Conservation (phyloP, 31 red algal genomes). For the Asparagopsis taxiformis region DNA sequence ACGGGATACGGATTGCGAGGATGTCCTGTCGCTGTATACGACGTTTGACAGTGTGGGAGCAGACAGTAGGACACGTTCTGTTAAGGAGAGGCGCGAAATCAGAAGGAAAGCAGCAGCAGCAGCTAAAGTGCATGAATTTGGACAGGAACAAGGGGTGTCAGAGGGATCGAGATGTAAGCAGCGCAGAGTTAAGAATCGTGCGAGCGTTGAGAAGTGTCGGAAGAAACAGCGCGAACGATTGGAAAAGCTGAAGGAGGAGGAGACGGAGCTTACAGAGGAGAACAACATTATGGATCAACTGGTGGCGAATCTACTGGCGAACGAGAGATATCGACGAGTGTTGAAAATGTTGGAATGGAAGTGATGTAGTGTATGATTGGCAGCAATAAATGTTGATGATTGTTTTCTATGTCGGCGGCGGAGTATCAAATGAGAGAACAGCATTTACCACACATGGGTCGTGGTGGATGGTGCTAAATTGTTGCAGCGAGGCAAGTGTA, state of each 20-base stretch:
- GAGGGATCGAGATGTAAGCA: slow-evolving; percentile 1
- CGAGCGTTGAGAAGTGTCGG: slow-evolving; percentile 19
- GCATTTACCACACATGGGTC: too few relatives aligned
- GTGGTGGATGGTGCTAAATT: too few relatives aligned
- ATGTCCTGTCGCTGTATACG: too few relatives aligned
- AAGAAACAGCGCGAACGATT: slow-evolving; percentile 13
- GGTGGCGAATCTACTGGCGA: background rate
- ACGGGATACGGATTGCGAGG: too few relatives aligned
- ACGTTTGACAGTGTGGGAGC: too few relatives aligned
- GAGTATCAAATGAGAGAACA: too few relatives aligned
- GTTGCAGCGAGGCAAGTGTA: too few relatives aligned
- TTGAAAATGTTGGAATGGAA: background rate
- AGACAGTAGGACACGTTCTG: too few relatives aligned
- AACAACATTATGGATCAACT: too few relatives aligned
- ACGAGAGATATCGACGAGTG: background rate
- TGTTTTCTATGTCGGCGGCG: too few relatives aligned
- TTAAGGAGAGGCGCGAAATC: slow-evolving; percentile 2
- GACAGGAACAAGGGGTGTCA: background rate
- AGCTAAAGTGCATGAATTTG: background rate
- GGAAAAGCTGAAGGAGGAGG: background rate
- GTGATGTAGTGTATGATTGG: too few relatives aligned
- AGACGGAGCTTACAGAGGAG: slow-evolving; percentile 2
- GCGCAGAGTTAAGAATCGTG: slow-evolving; percentile 20
- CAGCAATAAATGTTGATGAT: too few relatives aligned
- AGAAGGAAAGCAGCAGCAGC: background rate